A percentile compares a stretch with the other conserved stretches of the same genome.
These are phyloP conservation scores for Gloeopeniophorella convolvens DNA, from an alignment of 768 basidiomycete genomes.

Conservation along the genomic window DNA sequence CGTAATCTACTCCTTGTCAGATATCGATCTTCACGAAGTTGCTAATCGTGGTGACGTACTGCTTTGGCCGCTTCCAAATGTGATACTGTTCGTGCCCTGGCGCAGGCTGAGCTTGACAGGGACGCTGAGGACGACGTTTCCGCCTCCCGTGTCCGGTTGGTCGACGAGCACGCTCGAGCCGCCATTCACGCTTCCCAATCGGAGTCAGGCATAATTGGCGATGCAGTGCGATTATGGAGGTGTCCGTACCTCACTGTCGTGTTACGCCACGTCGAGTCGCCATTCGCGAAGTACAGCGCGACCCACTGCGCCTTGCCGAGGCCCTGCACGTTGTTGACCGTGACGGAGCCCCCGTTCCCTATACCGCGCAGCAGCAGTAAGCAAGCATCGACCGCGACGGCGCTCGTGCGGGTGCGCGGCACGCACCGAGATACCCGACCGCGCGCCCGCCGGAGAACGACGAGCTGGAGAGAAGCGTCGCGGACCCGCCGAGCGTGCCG, in stretches of 20 bases:
- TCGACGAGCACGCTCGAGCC: slow-evolving; percentile 46
- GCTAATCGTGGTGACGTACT: no score
- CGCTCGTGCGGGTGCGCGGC: background rate
- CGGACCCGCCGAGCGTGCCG: slow-evolving; percentile 42
- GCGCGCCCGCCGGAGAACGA: slow-evolving; percentile 48
- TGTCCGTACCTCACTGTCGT: slow-evolving; percentile 47
- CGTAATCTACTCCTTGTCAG: slow-evolving; percentile 33
- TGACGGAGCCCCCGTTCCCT: slow-evolving; percentile 54
- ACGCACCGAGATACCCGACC: slow-evolving; percentile 49
- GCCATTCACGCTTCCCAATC: slow-evolving; percentile 46
- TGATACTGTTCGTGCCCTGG: slow-evolving; percentile 46
- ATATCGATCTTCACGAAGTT: background rate
- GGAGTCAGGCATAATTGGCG: background rate
- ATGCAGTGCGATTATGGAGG: background rate
- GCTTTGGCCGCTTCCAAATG: slow-evolving; percentile 41
- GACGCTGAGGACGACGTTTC: slow-evolving; percentile 45
- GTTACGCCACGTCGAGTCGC: slow-evolving; percentile 52
- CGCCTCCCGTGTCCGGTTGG: slow-evolving; percentile 53
- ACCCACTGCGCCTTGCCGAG: slow-evolving; percentile 52
- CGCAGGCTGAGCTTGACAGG: slow-evolving; percentile 47
- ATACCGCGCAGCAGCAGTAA: background rate
- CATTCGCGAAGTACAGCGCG: slow-evolving; percentile 55
- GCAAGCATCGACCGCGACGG: background rate
- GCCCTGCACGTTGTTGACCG: slow-evolving; percentile 50
- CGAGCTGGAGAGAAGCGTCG: slow-evolving; percentile 36